Conservation (phyloP, 305 asterid species). For the Rubia balearica region DNA sequence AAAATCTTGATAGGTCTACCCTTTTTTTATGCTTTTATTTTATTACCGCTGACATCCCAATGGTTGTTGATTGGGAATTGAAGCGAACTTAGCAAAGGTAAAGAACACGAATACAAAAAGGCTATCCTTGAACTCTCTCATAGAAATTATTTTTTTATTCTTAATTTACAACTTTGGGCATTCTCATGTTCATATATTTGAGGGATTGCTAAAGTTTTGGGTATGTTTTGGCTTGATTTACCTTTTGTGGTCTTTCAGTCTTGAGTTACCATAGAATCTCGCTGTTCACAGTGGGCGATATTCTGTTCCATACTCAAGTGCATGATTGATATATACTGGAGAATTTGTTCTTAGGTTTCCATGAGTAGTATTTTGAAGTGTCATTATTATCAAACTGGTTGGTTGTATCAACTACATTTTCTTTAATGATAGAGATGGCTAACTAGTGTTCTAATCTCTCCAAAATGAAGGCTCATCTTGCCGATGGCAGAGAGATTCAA, state of each 20-base stretch:
- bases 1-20: no score
- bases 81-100: not conserved
- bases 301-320: not conserved
- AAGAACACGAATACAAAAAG: no score
- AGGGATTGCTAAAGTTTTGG: not conserved
- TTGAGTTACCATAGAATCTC: not conserved
- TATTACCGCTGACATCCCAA: not conserved
- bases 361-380: not conserved
- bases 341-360: not conserved
- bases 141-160: not conserved
- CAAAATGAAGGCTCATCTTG: slow-evolving; percentile 26
- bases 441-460: slow-evolving; percentile 1
- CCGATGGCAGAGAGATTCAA: slow-evolving; percentile 13
- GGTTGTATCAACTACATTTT: not conserved
- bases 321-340: not conserved
- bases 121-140: no score
- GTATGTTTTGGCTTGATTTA: not conserved
- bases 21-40: no score
- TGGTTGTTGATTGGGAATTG: not conserved
- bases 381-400: not conserved
- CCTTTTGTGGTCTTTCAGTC: not conserved
- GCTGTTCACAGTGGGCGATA: no score
- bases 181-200: not conserved
- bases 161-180: not conserved
- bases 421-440: slow-evolving; percentile 8